Percentiles rank a stretch among this genome's conserved stretches.
These are phyloP conservation scores for Paramecium tetraurelia DNA, from an alignment of 73 alveolate species.

Conservation along the genomic window DNA sequence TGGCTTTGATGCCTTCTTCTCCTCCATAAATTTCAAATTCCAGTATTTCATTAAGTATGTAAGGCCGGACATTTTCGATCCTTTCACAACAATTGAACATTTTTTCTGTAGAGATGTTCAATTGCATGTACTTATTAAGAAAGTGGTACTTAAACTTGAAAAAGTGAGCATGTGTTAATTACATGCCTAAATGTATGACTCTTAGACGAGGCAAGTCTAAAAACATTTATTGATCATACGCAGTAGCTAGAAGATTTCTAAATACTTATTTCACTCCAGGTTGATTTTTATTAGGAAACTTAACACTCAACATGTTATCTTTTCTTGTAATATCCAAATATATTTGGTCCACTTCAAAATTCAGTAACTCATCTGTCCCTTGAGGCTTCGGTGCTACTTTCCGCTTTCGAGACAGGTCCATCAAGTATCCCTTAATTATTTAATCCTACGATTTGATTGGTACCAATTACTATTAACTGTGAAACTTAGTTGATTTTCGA, in stretches of 20 bases:
- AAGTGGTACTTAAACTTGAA: constrained; percentile 5
- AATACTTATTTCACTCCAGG: background rate
- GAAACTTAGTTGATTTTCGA: background rate
- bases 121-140: background rate
- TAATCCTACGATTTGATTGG: background rate
- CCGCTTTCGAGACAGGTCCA: background rate
- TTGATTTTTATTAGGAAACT: background rate
- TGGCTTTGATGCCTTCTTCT: background rate
- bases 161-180: background rate
- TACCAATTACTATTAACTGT: background rate
- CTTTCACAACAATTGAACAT: constrained; percentile 41
- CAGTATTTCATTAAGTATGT: background rate
- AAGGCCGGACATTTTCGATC: constrained; percentile 12
- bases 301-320: background rate
- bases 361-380: background rate
- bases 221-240: background rate
- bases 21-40: background rate
- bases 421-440: background rate
- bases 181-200: background rate
- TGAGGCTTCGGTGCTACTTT: constrained; percentile 2
- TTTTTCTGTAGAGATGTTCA: background rate
- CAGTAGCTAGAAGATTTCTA: background rate
- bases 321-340: background rate
- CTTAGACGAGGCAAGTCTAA: background rate
- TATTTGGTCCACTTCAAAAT: background rate